These are phyloP conservation scores for Solanum chmielewskii DNA, from an alignment of 257 asterid species.

Conservation along the genomic window DNA sequence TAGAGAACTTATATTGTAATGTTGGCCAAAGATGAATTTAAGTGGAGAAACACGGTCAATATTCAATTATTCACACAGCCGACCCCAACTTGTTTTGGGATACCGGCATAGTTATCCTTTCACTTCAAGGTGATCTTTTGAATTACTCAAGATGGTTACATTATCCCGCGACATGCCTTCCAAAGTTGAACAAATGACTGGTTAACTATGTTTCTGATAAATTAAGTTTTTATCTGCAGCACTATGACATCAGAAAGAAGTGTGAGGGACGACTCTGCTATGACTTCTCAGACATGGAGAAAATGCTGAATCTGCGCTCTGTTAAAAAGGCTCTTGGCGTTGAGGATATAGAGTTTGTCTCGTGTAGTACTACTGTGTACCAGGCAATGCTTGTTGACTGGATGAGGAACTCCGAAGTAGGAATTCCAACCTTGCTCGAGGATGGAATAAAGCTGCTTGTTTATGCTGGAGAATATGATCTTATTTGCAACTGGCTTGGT, in stretches of 20 bases:
- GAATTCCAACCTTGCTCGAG: constrained; percentile 25
- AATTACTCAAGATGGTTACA: neutral
- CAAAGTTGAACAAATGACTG: neutral
- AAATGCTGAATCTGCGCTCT: constrained; percentile 9
- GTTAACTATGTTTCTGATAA: neutral
- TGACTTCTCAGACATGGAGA: constrained; percentile 30
- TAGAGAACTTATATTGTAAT: neutral
- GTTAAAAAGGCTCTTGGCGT: constrained; percentile 28
- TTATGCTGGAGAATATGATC: constrained; percentile 32
- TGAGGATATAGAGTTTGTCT: constrained; percentile 22
- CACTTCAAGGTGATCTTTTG: neutral
- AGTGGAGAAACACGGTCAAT: neutral
- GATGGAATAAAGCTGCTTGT: constrained; percentile 23
- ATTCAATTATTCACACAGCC: neutral
- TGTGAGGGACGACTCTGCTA: constrained; percentile 22
- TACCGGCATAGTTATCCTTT: neutral
- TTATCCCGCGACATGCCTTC: neutral
- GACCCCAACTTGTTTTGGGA: neutral
- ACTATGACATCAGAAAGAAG: constrained; percentile 24
- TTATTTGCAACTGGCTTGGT: constrained; percentile 37
- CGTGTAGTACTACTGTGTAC: constrained; percentile 22
- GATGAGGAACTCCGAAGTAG: constrained; percentile 25
- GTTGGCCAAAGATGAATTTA: neutral
- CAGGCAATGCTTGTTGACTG: constrained; percentile 21
- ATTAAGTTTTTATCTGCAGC: constrained; percentile 8